phyloP scores from a whole-genome alignment of 2,329 filamentous ascomycete genomes.

The Cyclaneusma minus region DNA sequence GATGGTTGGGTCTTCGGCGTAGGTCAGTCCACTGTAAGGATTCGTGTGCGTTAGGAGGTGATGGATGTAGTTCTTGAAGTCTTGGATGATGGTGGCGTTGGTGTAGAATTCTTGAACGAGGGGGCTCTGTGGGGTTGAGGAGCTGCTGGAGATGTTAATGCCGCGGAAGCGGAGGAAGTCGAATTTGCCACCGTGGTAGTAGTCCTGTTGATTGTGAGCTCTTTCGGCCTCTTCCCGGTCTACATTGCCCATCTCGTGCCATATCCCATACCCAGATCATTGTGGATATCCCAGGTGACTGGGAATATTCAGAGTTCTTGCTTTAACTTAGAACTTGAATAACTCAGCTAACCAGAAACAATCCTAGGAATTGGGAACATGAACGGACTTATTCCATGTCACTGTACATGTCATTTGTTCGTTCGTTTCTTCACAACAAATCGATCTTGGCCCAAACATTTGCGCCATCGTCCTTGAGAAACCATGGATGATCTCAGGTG shows the following conservation, averaged over 20 bases:
- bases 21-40: constrained; percentile 27
- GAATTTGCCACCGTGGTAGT: constrained; percentile 34
- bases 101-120: constrained; percentile 30
- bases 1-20: constrained; percentile 32
- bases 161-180: constrained; percentile 30
- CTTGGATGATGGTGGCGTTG: constrained; percentile 23
- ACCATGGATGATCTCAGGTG: too few species aligned
- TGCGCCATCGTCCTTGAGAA: background rate
- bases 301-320: background rate
- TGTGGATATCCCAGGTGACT: too few species aligned
- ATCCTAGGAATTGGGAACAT: too few species aligned
- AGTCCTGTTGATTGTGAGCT: constrained; percentile 21
- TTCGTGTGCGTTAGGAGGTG: constrained; percentile 29
- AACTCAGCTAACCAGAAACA: too few species aligned
- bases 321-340: too few species aligned
- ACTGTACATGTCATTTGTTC: too few species aligned
- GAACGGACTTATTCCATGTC: too few species aligned
- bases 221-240: too few species aligned
- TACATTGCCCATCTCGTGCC: too few species aligned
- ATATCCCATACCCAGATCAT: too few species aligned
- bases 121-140: constrained; percentile 20
- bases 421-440: too few species aligned
- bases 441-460: too few species aligned
- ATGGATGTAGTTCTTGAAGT: constrained; percentile 30
- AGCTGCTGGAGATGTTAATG: constrained; percentile 23